Evolutionary conservation across 202 grass and related monocot species (phyloP), one percentile per base, ranked within the genome.

Genomic region (Elaeis oleifera): DNA sequence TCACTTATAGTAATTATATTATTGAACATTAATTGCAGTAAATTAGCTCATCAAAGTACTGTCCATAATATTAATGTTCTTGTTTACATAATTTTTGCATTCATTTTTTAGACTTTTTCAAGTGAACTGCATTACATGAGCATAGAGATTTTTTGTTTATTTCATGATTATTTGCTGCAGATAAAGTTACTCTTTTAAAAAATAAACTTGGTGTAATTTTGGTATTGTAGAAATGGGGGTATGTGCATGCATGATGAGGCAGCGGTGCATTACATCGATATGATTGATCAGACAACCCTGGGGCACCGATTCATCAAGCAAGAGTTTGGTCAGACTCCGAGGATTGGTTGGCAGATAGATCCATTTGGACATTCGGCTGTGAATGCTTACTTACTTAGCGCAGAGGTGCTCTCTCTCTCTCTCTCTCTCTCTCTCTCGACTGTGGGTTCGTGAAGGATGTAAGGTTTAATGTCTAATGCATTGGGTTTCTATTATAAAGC

Each of bases 191-290:
- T 29, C 28, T 29, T 29, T 29, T 5, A 29, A 29, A 29, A 6
- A 29, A 29, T 29, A 29, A 29, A 29, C 6, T 6, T 29, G 27
- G 28, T 29, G 28, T 29, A 29, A 29, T 28, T 72, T 50, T 58
- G 2, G 67, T 58, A 36, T 25, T 18, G 23, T 59, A 82, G 80
- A 83, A 83, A 83, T 70, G 80, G 74, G 23, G 80, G 80, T 7
- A 63, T 67, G 51, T 83, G 80, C 64, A 83, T 83, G 80, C 80
- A 78, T 70, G 80, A 83, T 31, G 80, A 83, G 26, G 80, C 80
- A 5, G 51, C 69, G 29, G 74, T 70, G 18, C 80, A 83, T 69
- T 83, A 78, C 53, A 64, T 83, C 4, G 80, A 83, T 57, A 83
- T 83, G 80, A 78, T 83, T 21, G 80, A 83, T 57, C 80, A 83